These are phyloP conservation scores for Polychaeton citri DNA, from an alignment of 2,329 filamentous ascomycete genomes.

Conservation along the genomic window DNA sequence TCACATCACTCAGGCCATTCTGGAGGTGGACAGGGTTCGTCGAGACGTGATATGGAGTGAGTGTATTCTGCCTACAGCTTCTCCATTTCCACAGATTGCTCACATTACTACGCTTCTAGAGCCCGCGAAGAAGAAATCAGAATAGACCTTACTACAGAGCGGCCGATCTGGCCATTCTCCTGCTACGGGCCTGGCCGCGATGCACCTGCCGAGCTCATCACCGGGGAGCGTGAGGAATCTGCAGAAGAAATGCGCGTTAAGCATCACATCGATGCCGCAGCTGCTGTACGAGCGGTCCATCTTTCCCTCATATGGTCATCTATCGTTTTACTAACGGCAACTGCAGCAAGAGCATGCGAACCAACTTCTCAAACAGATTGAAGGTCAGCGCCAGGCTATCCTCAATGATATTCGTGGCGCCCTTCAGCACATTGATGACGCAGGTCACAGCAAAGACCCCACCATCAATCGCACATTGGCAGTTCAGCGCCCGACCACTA, in stretches of 20 bases:
- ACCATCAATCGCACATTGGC: background rate
- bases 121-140: conserved; percentile 47
- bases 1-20: no score
- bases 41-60: no score
- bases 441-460: background rate
- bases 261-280: conserved; percentile 52
- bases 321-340: conserved; percentile 1
- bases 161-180: conserved; percentile 75
- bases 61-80: no score
- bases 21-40: no score
- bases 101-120: conserved; percentile 28
- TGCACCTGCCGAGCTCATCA: conserved; percentile 71
- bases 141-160: conserved; percentile 34
- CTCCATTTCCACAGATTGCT: no score
- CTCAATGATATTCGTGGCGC: conserved; percentile 59
- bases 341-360: conserved; percentile 7
- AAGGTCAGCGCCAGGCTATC: conserved; percentile 22
- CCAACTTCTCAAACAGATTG: conserved; percentile 2
- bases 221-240: conserved; percentile 71
- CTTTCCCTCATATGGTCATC: background rate
- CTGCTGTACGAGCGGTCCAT: conserved; percentile 37
- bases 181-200: conserved; percentile 68
- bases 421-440: conserved; percentile 40
- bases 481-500: background rate
- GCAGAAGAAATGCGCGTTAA: conserved; percentile 70